Conservation (phyloP, 2,329 filamentous ascomycete species). For the Anthostomella pinea region DNA sequence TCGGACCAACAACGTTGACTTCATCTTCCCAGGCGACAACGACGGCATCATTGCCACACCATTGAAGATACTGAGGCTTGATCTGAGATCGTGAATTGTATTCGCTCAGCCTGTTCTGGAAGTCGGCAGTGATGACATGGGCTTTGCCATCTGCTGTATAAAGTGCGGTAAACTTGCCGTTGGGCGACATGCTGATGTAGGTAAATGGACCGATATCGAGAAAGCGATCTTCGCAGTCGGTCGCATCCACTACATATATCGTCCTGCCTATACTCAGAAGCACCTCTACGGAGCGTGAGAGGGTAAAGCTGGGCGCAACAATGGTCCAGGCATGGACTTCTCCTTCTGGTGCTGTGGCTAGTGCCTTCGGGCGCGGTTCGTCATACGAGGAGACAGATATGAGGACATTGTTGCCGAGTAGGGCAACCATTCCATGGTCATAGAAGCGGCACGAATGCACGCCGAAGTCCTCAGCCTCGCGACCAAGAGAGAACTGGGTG, state of each 20-base stretch:
- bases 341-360: constrained; percentile 74
- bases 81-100: constrained; percentile 86
- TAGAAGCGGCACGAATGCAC: constrained; percentile 93
- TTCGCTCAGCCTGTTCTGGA: constrained; percentile 87
- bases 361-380: constrained; percentile 81
- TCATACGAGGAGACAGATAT: constrained; percentile 85
- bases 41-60: constrained; percentile 94
- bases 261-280: constrained; percentile 82
- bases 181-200: constrained; percentile 86
- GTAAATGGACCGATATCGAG: constrained; percentile 90
- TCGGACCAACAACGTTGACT: constrained; percentile 86
- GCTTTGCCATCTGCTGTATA: constrained; percentile 83
- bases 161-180: constrained; percentile 82
- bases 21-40: constrained; percentile 98
- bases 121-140: constrained; percentile 93
- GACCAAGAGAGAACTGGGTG: constrained; percentile 86
- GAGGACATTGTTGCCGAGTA: constrained; percentile 83
- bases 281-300: constrained; percentile 91
- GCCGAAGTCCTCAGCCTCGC: constrained; percentile 83
- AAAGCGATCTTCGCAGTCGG: constrained; percentile 86
- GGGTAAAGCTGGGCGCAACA: constrained; percentile 80
- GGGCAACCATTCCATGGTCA: constrained; percentile 84
- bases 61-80: constrained; percentile 81
- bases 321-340: constrained; percentile 85
- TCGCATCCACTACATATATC: constrained; percentile 81